Base-by-base conservation (phyloP, 352 stramenopile species). In the Pythium periplocum region DNA sequence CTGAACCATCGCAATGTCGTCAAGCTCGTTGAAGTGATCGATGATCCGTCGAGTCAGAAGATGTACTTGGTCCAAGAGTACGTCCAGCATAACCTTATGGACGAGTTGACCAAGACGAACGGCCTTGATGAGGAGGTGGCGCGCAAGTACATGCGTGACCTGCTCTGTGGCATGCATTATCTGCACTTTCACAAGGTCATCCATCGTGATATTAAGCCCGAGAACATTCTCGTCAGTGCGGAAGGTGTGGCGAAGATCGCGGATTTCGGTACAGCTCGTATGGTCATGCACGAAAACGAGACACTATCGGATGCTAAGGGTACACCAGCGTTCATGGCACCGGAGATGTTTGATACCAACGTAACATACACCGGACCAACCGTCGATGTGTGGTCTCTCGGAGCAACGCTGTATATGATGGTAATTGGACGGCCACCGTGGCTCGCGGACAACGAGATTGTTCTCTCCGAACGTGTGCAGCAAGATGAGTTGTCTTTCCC, bases 51-150 rank as follows among this genome's bases (percentile, higher is more conserved):
- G 31, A 91, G 87, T 31, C 89, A 98, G 64, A 97, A 98, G 58
- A 92, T 98, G 67, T 98, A 98, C 60, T 72, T 98, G 0, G 91
- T 98, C 35, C 82, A 97, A 51, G 93, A 98, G 63, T 98, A 97
- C 66, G 86, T 95, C 38, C 85, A 97, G 62, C 85, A 90, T 59
- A 96, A 96, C 44, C 73, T 97, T 30, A 87, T 98, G 63, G 89
- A 97, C 61, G 83, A 97, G 58, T 68, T 96, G 6, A 91, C 82
- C 7, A 60, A 72, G 35, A 59, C 73, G 5, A 71, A 86, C 17
- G 78, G 78, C 0, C 59, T 96, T 7, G 76, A 43, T 48, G 83
- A 93, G 42, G 67, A 77, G 5, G 51, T 90, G 4, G 81, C 85
- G 33, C 69, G 85, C 31, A 88, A 92, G 57, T 95, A 94, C 60